Conservation (phyloP, 805 yeast species). For the Kuraishia borneana region DNA sequence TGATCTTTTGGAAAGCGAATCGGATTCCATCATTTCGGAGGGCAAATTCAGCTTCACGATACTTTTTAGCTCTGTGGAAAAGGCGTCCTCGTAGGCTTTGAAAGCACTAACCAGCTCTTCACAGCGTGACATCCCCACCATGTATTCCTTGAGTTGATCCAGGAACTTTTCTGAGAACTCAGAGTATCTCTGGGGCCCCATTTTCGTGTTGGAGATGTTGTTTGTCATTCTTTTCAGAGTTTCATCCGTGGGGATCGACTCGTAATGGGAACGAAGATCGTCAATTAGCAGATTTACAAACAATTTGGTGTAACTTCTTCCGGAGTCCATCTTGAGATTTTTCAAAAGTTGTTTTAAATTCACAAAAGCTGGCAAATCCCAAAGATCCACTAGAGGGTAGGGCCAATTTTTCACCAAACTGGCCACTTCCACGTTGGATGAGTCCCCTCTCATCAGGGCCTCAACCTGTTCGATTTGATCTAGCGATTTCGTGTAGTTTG, state of each 20-base stretch:
- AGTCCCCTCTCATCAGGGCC: slow-evolving; percentile 44
- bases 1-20: slow-evolving; percentile 3
- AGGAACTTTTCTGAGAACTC: slow-evolving; percentile 28
- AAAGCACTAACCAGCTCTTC: slow-evolving; percentile 54
- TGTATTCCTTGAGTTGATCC: slow-evolving; percentile 28
- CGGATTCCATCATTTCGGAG: slow-evolving; percentile 18
- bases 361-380: slow-evolving; percentile 36
- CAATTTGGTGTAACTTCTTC: slow-evolving; percentile 50
- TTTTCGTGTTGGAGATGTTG: slow-evolving; percentile 5
- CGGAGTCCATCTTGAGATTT: slow-evolving; percentile 50
- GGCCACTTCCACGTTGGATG: slow-evolving; percentile 14
- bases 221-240: slow-evolving; percentile 37
- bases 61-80: slow-evolving; percentile 60
- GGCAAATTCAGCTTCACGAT: slow-evolving; percentile 63
- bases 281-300: slow-evolving; percentile 44
- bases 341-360: slow-evolving; percentile 41
- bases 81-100: slow-evolving; percentile 50
- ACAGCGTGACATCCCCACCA: slow-evolving; percentile 49
- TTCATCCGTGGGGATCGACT: slow-evolving; percentile 29
- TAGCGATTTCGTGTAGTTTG: slow-evolving; percentile 42
- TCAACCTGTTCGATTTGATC: slow-evolving; percentile 48
- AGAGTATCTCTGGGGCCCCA: no score
- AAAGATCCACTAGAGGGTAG: slow-evolving; percentile 27
- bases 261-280: slow-evolving; percentile 53
- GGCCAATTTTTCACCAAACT: slow-evolving; percentile 30